Conservation (phyloP, 1,139 yeast species). For the Candida sp. region DNA sequence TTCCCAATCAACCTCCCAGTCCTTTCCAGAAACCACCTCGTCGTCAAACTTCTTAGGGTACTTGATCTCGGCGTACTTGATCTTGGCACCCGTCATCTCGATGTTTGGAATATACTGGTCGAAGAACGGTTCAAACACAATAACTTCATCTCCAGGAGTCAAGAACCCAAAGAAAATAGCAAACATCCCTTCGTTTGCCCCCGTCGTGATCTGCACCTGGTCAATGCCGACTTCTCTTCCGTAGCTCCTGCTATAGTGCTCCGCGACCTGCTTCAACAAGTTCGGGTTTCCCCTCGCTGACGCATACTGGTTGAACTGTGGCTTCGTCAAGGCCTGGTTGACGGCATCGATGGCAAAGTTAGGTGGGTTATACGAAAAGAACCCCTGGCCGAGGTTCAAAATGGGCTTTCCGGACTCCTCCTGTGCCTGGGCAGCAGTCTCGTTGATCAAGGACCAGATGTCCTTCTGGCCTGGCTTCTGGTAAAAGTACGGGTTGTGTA, state of each 20-base stretch:
- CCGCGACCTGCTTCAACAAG: conserved; percentile 68
- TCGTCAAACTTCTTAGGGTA: conserved; percentile 77
- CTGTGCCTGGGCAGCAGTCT: conserved; percentile 84
- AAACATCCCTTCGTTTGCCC: conserved; percentile 96
- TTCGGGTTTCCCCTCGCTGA: conserved; percentile 89
- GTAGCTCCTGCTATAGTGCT: conserved; percentile 70
- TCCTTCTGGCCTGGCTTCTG: conserved; percentile 70
- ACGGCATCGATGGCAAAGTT: conserved; percentile 87
- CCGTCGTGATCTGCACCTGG: conserved; percentile 86
- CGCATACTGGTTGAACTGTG: conserved; percentile 89
- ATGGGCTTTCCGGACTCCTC: conserved; percentile 69
- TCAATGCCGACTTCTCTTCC: conserved; percentile 62
- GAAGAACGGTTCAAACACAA: conserved; percentile 97
- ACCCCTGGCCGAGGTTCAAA: conserved; percentile 94
- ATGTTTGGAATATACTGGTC: conserved; percentile 96
- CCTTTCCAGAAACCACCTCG: conserved; percentile 76
- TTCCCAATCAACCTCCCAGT: conserved; percentile 86
- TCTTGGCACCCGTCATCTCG: conserved; percentile 91
- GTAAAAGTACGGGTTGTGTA: conserved; percentile 66
- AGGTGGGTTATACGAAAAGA: conserved; percentile 95
- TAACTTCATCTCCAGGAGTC: conserved; percentile 90
- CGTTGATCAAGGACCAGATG: conserved; percentile 94
- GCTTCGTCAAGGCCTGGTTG: conserved; percentile 68
- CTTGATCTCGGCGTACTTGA: conserved; percentile 81
- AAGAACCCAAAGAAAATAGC: conserved; percentile 85